Evolutionary conservation across 1,284 basidiomycete species (phyloP), one percentile per base, ranked within the genome.

Genomic region (Cerioporus squamosus): DNA sequence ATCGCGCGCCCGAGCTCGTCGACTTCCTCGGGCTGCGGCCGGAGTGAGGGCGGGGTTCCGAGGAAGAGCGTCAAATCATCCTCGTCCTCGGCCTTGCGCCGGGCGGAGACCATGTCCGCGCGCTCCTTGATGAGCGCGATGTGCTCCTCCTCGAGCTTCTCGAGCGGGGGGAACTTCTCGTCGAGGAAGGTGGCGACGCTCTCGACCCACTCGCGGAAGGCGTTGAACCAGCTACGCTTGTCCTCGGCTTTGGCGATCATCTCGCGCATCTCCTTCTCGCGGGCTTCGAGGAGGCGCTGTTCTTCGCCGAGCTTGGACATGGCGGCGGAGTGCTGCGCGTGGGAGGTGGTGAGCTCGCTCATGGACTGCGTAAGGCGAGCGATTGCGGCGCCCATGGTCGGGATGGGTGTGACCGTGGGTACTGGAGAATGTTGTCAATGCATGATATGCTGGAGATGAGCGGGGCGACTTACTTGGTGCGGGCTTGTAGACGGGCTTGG

Each of bases 151-250:
- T 97, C 95, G n/a, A 97, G 83, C 55, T 84, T 86, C 70, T 97
- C 94, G 17, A 98, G 78, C 51, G 79, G 76, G 2, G 95, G 94
- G 69, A 88, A 94, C 94, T 98, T 98, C 72, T 95, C 93, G 68
- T 97, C 95, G 38, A 98, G 77, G 72, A 98, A 97, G 4, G 82
- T 82, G 1, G 93, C 95, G 5, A 97, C 84, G 65, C 86, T 87
- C 71, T 98, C 95, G 0, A 96, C 80, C 89, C 93, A 96, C 42
- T 91, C 89, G 59, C 82, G 82, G 76, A 98, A 94, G 53, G 87
- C 87, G 15, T 80, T 80, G 65, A 97, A 95, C 94, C 94, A 98
- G 44, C 89, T 87, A 46, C 91, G 80, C 74, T 97, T 97, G 46
- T 79, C 81, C 70, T 95, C 95, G 0, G 93, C 90, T 57, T 81